Conservation (phyloP, 2,329 filamentous ascomycete genomes). For the Colletotrichum somersetense region DNA sequence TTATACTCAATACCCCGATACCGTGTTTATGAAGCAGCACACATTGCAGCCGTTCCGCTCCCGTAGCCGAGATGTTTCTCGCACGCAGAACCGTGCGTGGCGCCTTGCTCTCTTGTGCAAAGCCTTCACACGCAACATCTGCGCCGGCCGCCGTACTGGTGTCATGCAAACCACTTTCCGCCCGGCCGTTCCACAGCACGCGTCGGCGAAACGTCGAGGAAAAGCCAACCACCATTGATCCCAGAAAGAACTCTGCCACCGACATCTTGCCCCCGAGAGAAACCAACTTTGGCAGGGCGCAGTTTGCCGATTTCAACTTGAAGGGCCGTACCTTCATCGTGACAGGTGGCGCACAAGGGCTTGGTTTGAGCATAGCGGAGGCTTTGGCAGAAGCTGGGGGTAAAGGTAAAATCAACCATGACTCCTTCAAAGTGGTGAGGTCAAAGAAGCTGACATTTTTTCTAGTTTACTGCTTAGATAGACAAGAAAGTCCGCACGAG, state of each 20-base stretch:
- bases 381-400: conserved; percentile 81
- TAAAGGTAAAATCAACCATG: conserved; percentile 59
- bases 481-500: conserved; percentile 61
- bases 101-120: not conserved
- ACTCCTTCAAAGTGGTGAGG: not conserved
- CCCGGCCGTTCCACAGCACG: conserved; percentile 23
- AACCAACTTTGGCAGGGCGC: conserved; percentile 50
- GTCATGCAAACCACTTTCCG: not conserved
- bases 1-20: not conserved
- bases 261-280: conserved; percentile 43
- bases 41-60: not conserved
- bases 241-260: conserved; percentile 45
- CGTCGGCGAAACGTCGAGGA: not conserved
- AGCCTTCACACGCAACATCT: not conserved
- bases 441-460: not conserved
- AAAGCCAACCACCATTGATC: conserved; percentile 46
- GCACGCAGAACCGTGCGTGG: conserved; percentile 10
- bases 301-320: conserved; percentile 77
- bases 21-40: not conserved
- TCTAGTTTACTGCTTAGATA: conserved; percentile 69
- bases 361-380: conserved; percentile 81
- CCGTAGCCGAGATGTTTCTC: not conserved
- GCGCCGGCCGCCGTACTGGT: not conserved
- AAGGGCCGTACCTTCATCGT: conserved; percentile 76
- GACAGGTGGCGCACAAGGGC: conserved; percentile 77